Base-by-base conservation (phyloP, 805 yeast genomes). In the Cyberlindnera japonica region DNA sequence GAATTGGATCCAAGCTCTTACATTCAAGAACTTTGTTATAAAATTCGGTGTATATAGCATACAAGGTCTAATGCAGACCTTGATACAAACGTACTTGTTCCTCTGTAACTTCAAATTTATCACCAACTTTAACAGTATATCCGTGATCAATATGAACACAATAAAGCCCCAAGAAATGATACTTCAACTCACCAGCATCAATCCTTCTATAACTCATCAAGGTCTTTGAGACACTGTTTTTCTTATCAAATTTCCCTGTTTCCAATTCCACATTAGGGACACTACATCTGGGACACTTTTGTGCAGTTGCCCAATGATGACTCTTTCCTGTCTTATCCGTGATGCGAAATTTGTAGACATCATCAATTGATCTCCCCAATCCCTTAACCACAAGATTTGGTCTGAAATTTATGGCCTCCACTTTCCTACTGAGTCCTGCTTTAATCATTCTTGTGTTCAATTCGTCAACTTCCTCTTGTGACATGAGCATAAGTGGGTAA, bases 211-310 rank as follows among this genome's bases (percentile, higher is more conserved):
- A 53, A 6, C 32, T 25, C 12, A 25, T 27, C 23, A 53, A 18
- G 2, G 44, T 38, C 33, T 48, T 47, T 8, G 49, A 30, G 3
- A 48, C 55, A 9, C 41, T 28, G 29, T 40, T 46, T n/a, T 38
- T 19, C 31, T 48, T 48, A 28, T 51, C 55, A 16, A 51, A 41
- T 2, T 15, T 37, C 3, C 57, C 57, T 5, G 28, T 36, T 1
- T 40, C 40, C 18, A 51, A n/a, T 6, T 40, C 41, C 11, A 49
- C 50, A 40, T 53, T 51, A 4, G 55, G 51, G 22, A 53, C 43
- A 7, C 44, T 36, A 35, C 57, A 53, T 28, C 57, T 31, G 18
- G 52, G 47, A 33, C 50, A 42, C 35, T 49, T 53, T 14, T 44
- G 47, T 3, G 49, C 49, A 2, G 41, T 37, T 6, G 45, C 38